These are phyloP conservation scores for Solanum aculeatissimum DNA, from an alignment of 305 asterid species.

Conservation along the genomic window DNA sequence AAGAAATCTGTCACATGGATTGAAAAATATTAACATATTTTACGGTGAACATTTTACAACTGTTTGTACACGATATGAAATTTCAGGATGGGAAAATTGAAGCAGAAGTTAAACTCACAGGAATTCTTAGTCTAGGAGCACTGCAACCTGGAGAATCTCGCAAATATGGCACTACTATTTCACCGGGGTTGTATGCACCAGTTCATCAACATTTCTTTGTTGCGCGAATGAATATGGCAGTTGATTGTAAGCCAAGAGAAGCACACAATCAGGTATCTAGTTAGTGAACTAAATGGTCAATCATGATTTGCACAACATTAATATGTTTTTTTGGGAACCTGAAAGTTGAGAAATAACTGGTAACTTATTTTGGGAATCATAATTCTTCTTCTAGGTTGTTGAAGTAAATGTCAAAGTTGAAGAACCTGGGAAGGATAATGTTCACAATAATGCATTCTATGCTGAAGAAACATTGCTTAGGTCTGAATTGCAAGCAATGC, in stretches of 20 bases:
- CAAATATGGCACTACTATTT: conserved; percentile 88
- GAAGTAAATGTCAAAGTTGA: conserved; percentile 86
- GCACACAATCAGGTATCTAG: conserved; percentile 70
- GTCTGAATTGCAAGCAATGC: conserved; percentile 87
- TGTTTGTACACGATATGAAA: not conserved
- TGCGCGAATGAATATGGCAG: conserved; percentile 97
- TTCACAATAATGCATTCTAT: conserved; percentile 87
- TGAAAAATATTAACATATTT: not conserved
- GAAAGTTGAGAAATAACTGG: not conserved
- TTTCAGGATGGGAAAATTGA: conserved; percentile 96
- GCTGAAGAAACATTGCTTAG: conserved; percentile 81
- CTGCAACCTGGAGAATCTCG: conserved; percentile 85
- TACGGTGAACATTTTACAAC: not conserved
- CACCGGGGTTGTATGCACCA: conserved; percentile 94
- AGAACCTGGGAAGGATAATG: conserved; percentile 81
- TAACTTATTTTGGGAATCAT: not conserved
- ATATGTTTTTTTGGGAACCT: not conserved
- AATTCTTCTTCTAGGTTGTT: conserved; percentile 44
- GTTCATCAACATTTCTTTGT: conserved; percentile 97
- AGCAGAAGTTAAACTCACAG: conserved; percentile 96
- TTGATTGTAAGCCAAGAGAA: conserved; percentile 92
- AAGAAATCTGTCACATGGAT: not conserved
- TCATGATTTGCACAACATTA: not conserved
- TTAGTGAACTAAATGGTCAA: not conserved
- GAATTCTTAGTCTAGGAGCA: conserved; percentile 93